Evolutionary conservation across 2,329 filamentous ascomycete species (phyloP).

Genomic region (Microsporum canis): DNA sequence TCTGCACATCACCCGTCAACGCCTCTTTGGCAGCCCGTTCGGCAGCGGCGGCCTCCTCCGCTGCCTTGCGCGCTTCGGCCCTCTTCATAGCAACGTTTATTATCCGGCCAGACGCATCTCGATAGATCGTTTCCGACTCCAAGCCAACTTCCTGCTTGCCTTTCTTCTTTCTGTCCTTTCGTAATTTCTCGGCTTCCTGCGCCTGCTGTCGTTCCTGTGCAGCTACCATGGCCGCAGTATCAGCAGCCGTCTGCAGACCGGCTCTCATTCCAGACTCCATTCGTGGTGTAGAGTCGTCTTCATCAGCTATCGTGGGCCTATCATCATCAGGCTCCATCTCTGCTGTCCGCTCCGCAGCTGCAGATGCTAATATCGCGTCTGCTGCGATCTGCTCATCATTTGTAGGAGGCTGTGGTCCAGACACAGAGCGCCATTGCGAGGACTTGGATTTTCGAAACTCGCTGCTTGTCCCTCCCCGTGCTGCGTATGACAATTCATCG

Average conservation of each 20-base stretch:
- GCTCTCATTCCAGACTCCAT: constrained; percentile 86
- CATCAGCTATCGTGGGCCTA: constrained; percentile 32
- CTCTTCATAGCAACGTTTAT: constrained; percentile 88
- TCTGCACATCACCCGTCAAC: constrained; percentile 76
- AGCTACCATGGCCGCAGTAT: constrained; percentile 61
- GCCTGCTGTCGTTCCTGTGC: constrained; percentile 47
- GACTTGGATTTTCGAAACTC: constrained; percentile 56
- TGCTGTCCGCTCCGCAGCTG: constrained; percentile 55
- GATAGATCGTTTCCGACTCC: constrained; percentile 43
- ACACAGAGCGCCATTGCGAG: constrained; percentile 64
- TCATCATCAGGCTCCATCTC: constrained; percentile 38
- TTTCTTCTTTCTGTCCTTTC: constrained; percentile 9
- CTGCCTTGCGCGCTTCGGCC: constrained; percentile 70
- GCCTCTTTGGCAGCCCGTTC: constrained; percentile 56
- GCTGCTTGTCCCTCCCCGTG: constrained; percentile 15
- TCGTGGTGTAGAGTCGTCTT: constrained; percentile 37
- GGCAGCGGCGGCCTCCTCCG: constrained; percentile 56
- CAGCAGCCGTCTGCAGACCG: constrained; percentile 71
- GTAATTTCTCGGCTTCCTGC: constrained; percentile 30
- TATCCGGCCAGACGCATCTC: constrained; percentile 86
- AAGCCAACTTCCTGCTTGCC: constrained; percentile 1
- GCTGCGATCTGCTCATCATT: constrained; percentile 53
- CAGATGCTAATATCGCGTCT: constrained; percentile 64
- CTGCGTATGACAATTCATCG: constrained; percentile 19
- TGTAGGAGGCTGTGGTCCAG: constrained; percentile 26